These are phyloP conservation scores for Leishmania gerbilli DNA, from an alignment of 208 protist species.

Conservation along the genomic window DNA sequence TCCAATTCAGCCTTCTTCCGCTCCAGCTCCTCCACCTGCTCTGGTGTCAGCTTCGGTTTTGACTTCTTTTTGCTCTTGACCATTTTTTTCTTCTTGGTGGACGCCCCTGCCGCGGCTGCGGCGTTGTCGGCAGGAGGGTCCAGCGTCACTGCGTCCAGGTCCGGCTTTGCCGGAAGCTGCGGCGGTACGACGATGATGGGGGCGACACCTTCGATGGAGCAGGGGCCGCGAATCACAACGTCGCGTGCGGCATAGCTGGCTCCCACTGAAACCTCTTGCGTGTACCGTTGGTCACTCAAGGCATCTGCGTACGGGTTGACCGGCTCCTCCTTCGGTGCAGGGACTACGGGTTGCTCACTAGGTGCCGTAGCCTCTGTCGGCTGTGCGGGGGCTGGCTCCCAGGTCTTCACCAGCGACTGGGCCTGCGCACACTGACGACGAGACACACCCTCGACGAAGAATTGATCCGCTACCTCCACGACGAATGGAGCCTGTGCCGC, in stretches of 20 bases:
- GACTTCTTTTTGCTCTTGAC: conserved; percentile 44
- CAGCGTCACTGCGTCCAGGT: conserved; percentile 23
- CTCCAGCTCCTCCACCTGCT: conserved; percentile 73
- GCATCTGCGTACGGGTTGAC: conserved; percentile 30
- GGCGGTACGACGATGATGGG: conserved; percentile 78
- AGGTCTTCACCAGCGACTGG: conserved; percentile 17
- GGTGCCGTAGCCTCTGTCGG: background rate
- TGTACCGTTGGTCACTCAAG: conserved; percentile 21
- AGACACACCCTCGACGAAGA: conserved; percentile 59
- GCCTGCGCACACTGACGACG: conserved; percentile 22
- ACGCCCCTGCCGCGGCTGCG: background rate
- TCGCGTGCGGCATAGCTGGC: conserved; percentile 46
- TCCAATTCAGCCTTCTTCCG: conserved; percentile 57
- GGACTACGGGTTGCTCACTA: background rate
- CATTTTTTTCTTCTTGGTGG: conserved; percentile 19
- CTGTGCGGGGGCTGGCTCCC: background rate
- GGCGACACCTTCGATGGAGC: conserved; percentile 59
- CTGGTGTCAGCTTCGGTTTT: conserved; percentile 57
- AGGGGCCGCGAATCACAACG: conserved; percentile 42
- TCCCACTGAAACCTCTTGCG: conserved; percentile 32
- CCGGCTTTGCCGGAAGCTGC: conserved; percentile 40
- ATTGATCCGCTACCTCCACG: conserved; percentile 50
- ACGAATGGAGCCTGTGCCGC: conserved; percentile 14
- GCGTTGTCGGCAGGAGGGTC: conserved; percentile 4
- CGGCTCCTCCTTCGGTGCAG: background rate